Evolutionary conservation across 345 rosid species (phyloP).

Genomic region (Eucalyptus sp.): DNA sequence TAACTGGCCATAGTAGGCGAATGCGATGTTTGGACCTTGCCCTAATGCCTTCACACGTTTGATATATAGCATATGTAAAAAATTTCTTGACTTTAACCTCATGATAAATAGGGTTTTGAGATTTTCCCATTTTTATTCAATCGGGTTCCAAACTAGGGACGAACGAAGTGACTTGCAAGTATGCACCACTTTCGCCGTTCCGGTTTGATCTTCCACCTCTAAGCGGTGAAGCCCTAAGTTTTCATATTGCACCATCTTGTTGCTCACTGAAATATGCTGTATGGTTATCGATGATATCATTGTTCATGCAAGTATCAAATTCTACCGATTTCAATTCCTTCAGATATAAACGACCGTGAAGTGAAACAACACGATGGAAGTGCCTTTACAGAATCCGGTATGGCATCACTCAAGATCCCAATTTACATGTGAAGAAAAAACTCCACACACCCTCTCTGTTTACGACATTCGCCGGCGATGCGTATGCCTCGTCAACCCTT

Average conservation of each 20-base stretch:
- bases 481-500: constrained; percentile 5
- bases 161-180: not conserved
- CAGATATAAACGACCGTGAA: not conserved
- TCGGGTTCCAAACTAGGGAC: accelerated
- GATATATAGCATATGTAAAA: not conserved
- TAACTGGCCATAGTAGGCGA: not conserved
- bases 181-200: not conserved
- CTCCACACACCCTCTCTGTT: not conserved
- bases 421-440: not conserved
- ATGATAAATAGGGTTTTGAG: not conserved
- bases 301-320: not conserved
- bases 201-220: not conserved
- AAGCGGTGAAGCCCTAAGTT: not conserved
- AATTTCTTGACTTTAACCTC: not conserved
- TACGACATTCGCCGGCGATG: not conserved
- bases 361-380: not conserved
- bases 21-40: not conserved
- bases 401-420: not conserved
- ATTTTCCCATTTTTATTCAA: not conserved
- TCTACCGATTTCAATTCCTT: not conserved
- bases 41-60: not conserved
- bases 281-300: not conserved
- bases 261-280: not conserved
- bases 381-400: not conserved
- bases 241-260: not conserved